Percentiles rank a stretch among this genome's conserved stretches.
These are phyloP conservation scores for Agroathelia rolfsii DNA, from an alignment of 1,284 basidiomycete genomes.

Conservation along the genomic window DNA sequence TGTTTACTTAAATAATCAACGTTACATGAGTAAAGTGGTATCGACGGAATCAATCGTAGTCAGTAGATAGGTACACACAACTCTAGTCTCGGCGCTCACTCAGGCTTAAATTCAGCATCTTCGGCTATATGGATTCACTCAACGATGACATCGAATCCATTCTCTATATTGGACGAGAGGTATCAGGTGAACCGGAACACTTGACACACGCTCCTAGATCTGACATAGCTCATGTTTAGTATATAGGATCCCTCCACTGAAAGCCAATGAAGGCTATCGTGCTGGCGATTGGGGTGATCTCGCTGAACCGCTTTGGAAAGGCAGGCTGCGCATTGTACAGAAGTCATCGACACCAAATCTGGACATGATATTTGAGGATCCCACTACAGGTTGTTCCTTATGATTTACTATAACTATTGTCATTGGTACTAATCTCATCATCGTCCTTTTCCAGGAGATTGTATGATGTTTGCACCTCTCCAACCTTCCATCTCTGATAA, in stretches of 20 bases:
- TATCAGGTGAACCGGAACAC: conserved; percentile 49
- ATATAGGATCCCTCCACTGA: conserved; percentile 76
- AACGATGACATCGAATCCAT: conserved; percentile 78
- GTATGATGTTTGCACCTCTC: conserved; percentile 27
- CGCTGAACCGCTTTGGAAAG: conserved; percentile 79
- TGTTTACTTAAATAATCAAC: too few relatives aligned
- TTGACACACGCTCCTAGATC: conserved; percentile 11
- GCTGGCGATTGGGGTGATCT: conserved; percentile 84
- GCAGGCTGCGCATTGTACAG: conserved; percentile 78
- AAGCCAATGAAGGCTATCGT: conserved; percentile 75
- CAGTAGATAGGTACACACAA: too few relatives aligned
- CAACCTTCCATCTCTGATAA: conserved; percentile 8
- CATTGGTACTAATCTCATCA: conserved; percentile 6
- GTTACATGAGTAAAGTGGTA: too few relatives aligned
- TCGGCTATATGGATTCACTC: conserved; percentile 37
- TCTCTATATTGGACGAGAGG: conserved; percentile 77
- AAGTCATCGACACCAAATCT: conserved; percentile 52
- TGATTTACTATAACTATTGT: conserved; percentile 7
- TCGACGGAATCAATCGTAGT: too few relatives aligned
- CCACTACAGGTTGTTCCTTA: conserved; percentile 49
- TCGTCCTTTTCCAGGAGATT: conserved; percentile 36
- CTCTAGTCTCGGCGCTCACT: too few relatives aligned
- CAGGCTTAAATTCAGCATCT: conserved; percentile 4
- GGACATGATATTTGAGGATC: conserved; percentile 66
- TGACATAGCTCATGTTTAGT: conserved; percentile 32